These are phyloP conservation scores for Thielaviopsis cerberus DNA, from an alignment of 2,329 filamentous ascomycete species.

Conservation along the genomic window DNA sequence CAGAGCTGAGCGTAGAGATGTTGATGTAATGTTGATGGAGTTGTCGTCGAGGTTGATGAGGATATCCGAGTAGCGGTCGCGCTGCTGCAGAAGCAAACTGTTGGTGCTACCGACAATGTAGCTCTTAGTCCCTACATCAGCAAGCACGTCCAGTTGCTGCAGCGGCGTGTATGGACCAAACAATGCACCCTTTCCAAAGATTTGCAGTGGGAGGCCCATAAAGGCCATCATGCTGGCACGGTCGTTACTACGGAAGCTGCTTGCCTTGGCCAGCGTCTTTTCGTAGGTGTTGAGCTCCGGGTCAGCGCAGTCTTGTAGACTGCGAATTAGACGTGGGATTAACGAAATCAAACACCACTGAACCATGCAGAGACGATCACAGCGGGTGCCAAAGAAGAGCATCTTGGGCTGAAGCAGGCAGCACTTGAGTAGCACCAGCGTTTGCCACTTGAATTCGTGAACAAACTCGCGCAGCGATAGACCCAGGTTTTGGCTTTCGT, in stretches of 20 bases:
- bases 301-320: constrained; percentile 85
- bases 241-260: constrained; percentile 79
- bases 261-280: constrained; percentile 53
- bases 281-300: constrained; percentile 79
- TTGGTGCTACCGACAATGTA: constrained; percentile 97
- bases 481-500: constrained; percentile 75
- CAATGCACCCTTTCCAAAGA: constrained; percentile 88
- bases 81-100: constrained; percentile 80
- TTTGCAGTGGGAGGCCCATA: constrained; percentile 84
- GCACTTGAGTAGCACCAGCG: constrained; percentile 82
- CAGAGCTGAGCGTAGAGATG: constrained; percentile 57
- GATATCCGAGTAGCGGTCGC: constrained; percentile 87
- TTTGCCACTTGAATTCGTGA: constrained; percentile 87
- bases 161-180: constrained; percentile 94
- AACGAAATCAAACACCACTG: constrained; percentile 92
- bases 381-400: constrained; percentile 95
- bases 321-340: constrained; percentile 79
- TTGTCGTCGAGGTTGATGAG: constrained; percentile 89
- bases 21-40: constrained; percentile 64
- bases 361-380: constrained; percentile 91
- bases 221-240: constrained; percentile 75
- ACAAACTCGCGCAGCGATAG: constrained; percentile 78
- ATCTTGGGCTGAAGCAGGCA: constrained; percentile 94
- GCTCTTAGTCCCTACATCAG: constrained; percentile 85
- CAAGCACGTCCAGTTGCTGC: constrained; percentile 84